Base-by-base conservation (phyloP, 1,139 yeast species). In the Yamadazyma atlantica region DNA sequence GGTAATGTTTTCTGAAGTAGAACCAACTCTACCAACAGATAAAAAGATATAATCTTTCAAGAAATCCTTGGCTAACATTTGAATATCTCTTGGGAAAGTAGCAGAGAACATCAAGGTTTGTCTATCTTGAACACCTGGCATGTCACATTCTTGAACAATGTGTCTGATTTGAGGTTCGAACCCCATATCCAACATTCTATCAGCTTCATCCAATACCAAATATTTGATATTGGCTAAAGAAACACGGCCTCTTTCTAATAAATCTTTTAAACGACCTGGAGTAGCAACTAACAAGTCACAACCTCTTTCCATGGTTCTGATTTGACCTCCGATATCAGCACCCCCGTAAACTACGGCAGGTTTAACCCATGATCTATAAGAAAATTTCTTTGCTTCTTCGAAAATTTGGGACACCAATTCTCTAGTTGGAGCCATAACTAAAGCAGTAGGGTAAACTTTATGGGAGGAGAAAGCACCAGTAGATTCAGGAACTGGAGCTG, bases 121-220 rank as follows among this genome's bases (percentile, higher is more conserved):
- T 75, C 98, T 85, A 57, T 85, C 78, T 46, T 79, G 73, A 42
- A 87, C 95, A 50, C 77, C 83, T 47, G 98, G 96, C 97, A 90
- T 90, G 64, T 88, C 97, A 74, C 94, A 90, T 53, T 86, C 95
- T 69, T 92, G 96, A 46, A 92, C 98, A 61, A 92, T 90, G 64
- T 90, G 87, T 79, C 98, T 87, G 62, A 92, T 92, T 77, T 92
- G 98, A 50, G 97, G 97, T 75, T 92, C 98, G 72, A 92, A 92
- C 78, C 98, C 98, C 98, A 92, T 92, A 82, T 92, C 98, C 72
- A 92, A 82, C 98, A 92, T 92, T 77, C 98, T 87, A 72, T 92
- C 98, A 60, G 98, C 98, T 78, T 92, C 98, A 70, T 92, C 98
- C 51, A 92, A 78, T 36, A 92, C 97, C 63, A 92, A 78, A 69